phyloP scores from a whole-genome alignment of 345 rosid species.

The Moringa oleifera region DNA sequence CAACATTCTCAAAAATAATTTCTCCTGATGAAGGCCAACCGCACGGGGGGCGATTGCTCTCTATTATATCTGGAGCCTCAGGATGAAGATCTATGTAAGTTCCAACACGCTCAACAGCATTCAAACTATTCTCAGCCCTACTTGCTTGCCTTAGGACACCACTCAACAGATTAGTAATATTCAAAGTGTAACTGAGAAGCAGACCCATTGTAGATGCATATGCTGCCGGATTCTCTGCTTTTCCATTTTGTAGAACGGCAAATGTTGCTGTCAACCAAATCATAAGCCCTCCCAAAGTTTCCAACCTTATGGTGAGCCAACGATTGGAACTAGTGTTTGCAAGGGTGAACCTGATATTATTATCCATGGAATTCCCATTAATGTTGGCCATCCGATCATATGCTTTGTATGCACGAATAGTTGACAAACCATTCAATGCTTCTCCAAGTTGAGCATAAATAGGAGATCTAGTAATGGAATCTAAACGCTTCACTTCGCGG shows the following conservation, averaged over 20 bases:
- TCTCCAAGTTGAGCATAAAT: slow-evolving; percentile 94
- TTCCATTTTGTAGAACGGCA: slow-evolving; percentile 75
- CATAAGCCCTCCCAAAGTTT: slow-evolving; percentile 87
- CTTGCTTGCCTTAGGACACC: slow-evolving; percentile 88
- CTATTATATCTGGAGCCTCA: slow-evolving; percentile 71
- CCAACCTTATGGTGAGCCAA: slow-evolving; percentile 83
- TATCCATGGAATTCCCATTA: slow-evolving; percentile 85
- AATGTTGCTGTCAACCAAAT: slow-evolving; percentile 90
- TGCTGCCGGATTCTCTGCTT: slow-evolving; percentile 49
- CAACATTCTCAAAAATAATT: slow-evolving; percentile 71
- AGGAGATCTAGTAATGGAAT: slow-evolving; percentile 84
- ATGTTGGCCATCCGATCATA: slow-evolving; percentile 73
- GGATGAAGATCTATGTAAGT: slow-evolving; percentile 78
- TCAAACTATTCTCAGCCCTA: slow-evolving; percentile 88
- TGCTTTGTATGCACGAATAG: slow-evolving; percentile 88
- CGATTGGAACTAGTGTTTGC: slow-evolving; percentile 73
- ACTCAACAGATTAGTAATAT: slow-evolving; percentile 68
- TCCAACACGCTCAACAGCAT: slow-evolving; percentile 90
- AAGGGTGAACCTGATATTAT: slow-evolving; percentile 84
- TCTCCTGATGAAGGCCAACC: slow-evolving; percentile 87
- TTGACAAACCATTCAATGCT: slow-evolving; percentile 85
- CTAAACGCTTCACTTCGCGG: slow-evolving; percentile 91
- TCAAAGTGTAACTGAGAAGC: slow-evolving; percentile 84
- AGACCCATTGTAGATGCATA: slow-evolving; percentile 93
- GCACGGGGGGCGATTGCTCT: slow-evolving; percentile 62